Conservation (phyloP, 2,329 filamentous ascomycete species). For the Mycosphaerella sp. region DNA sequence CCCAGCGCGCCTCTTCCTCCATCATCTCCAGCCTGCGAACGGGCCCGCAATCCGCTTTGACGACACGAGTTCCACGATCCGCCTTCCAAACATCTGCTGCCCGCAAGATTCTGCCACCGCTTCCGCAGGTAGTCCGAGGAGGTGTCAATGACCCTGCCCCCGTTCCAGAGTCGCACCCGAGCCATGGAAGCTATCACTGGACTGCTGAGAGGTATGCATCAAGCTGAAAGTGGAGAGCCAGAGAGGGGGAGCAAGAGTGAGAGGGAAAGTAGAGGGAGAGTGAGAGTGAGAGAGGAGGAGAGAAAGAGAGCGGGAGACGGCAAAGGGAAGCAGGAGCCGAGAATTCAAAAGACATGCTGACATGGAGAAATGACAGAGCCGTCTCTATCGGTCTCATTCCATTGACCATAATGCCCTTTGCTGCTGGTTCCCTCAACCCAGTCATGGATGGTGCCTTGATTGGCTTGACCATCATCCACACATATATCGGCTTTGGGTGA, state of each 20-base stretch:
- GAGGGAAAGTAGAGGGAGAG: not conserved
- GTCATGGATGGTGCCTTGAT: conserved; percentile 79
- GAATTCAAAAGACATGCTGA: conserved; percentile 6
- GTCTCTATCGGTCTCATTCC: conserved; percentile 77
- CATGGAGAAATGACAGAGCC: conserved; percentile 45
- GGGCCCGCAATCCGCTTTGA: conserved; percentile 32
- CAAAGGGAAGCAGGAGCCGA: too few species aligned
- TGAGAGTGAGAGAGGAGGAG: not conserved
- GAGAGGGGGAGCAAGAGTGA: not conserved
- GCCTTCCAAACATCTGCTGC: conserved; percentile 81
- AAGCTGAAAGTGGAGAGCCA: not conserved
- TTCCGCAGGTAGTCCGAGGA: conserved; percentile 51
- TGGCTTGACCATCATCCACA: conserved; percentile 78
- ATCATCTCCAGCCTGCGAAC: conserved; percentile 33
- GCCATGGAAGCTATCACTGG: conserved; percentile 98
- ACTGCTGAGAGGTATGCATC: conserved; percentile 67
- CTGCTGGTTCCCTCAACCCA: conserved; percentile 84
- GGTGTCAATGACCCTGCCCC: conserved; percentile 80
- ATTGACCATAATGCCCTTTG: conserved; percentile 84
- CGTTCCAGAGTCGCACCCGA: conserved; percentile 63
- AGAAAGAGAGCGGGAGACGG: not conserved
- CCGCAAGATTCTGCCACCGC: conserved; percentile 70
- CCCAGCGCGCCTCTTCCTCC: conserved; percentile 37
- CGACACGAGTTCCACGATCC: conserved; percentile 48
- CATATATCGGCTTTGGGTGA: conserved; percentile 88